Evolutionary conservation across 2,329 filamentous ascomycete species (phyloP).

Genomic region (Ceratocystis ficicola): DNA sequence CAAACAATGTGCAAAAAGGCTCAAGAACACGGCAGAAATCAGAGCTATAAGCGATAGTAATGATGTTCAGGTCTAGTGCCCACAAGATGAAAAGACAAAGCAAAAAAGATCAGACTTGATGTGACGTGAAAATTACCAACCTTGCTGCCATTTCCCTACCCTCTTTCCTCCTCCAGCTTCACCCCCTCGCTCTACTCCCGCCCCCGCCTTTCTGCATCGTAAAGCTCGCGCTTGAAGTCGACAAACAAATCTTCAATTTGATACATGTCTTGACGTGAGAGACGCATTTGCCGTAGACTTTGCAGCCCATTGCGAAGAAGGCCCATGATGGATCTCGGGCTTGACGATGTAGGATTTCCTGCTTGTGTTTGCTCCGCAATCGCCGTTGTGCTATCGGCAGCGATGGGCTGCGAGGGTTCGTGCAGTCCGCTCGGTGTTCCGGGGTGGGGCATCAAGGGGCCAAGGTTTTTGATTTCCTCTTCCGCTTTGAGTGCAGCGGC

Average conservation of each 20-base stretch:
- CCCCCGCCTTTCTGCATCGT: slow-evolving; percentile 54
- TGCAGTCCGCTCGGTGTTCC: not conserved
- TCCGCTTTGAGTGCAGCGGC: slow-evolving; percentile 5
- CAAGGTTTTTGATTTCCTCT: not conserved
- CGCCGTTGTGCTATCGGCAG: not conserved
- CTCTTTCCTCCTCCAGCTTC: not conserved
- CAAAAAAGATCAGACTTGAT: not conserved
- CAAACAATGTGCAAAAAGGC: no score
- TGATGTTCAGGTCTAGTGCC: no score
- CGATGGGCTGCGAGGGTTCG: not conserved
- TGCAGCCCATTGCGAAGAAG: slow-evolving; percentile 35
- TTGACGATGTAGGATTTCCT: not conserved
- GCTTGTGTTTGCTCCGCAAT: not conserved
- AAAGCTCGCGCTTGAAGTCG: slow-evolving; percentile 62
- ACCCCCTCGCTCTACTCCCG: slow-evolving; percentile 28
- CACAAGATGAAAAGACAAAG: not conserved
- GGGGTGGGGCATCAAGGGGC: not conserved
- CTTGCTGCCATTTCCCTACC: not conserved
- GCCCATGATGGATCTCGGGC: slow-evolving; percentile 26
- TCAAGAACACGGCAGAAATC: no score
- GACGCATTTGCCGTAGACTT: slow-evolving; percentile 44
- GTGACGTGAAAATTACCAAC: slow-evolving; percentile 7
- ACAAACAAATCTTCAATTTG: slow-evolving; percentile 68
- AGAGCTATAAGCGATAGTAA: no score
- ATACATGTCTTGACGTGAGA: slow-evolving; percentile 54